Conservation (phyloP, 75 land plant genomes). For the Ceratopteris richardii region DNA sequence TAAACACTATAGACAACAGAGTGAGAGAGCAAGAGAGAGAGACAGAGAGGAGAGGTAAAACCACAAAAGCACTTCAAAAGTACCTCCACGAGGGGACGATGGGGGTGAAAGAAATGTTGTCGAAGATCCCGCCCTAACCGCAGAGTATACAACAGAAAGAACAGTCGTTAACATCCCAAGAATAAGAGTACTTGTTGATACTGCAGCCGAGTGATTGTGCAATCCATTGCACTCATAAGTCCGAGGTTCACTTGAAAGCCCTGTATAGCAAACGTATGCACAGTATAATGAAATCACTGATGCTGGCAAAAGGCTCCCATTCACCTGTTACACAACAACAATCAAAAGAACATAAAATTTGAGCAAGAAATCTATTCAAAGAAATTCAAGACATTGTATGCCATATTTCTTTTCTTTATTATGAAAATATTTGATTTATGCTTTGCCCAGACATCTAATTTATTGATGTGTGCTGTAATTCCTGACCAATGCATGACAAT, state of each 20-base stretch:
- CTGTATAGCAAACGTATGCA: conserved; percentile 87
- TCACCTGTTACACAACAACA: conserved; percentile 44
- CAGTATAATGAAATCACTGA: conserved; percentile 82
- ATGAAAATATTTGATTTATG: too few species aligned
- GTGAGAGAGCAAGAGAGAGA: too few species aligned
- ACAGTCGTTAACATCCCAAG: conserved; percentile 94
- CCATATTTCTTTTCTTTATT: too few species aligned
- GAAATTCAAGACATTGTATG: too few species aligned
- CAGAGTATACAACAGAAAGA: conserved; percentile 91
- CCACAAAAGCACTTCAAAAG: too few species aligned
- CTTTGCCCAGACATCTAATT: too few species aligned
- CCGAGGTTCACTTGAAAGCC: conserved; percentile 88
- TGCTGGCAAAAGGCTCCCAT: conserved; percentile 98
- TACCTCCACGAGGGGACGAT: conserved; percentile 64
- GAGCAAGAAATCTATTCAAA: too few species aligned
- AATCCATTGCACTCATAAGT: conserved; percentile 95
- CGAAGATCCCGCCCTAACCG: conserved; percentile 96
- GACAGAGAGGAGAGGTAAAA: too few species aligned
- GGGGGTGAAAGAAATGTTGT: conserved; percentile 93
- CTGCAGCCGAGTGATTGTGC: conserved; percentile 63
- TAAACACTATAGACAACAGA: too few species aligned
- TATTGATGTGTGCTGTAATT: too few species aligned
- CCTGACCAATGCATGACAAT: too few species aligned
- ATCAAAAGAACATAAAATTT: neutral
- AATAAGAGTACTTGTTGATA: conserved; percentile 70